These are phyloP conservation scores for Hymenoscyphus linearis DNA, from an alignment of 2,329 filamentous ascomycete genomes.

Conservation along the genomic window DNA sequence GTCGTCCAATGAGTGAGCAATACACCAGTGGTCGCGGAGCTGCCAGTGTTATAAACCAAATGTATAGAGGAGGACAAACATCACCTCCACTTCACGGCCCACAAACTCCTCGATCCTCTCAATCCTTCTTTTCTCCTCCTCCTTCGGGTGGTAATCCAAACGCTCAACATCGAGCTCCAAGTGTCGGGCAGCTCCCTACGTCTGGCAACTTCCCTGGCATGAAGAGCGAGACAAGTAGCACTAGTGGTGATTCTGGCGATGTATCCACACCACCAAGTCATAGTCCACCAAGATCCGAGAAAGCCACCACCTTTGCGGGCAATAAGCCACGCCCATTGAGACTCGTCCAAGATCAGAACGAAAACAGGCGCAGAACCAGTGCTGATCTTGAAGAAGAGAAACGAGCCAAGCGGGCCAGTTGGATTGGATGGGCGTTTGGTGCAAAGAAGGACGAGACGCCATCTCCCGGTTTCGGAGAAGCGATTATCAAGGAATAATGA, in stretches of 20 bases:
- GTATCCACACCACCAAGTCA: slow-evolving; percentile 46
- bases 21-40: slow-evolving; percentile 45
- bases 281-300: slow-evolving; percentile 50
- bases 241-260: slow-evolving; percentile 57
- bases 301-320: slow-evolving; percentile 54
- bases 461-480: slow-evolving; percentile 9
- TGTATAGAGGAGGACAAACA: slow-evolving; percentile 69
- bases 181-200: slow-evolving; percentile 42
- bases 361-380: slow-evolving; percentile 31
- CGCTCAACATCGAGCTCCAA: slow-evolving; percentile 47
- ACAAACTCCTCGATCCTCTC: slow-evolving; percentile 52
- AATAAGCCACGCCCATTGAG: slow-evolving; percentile 80
- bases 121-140: slow-evolving; percentile 57
- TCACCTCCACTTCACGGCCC: slow-evolving; percentile 51
- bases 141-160: slow-evolving; percentile 47
- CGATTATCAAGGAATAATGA: slow-evolving; percentile 21
- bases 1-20: slow-evolving; percentile 59
- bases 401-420: slow-evolving; percentile 56
- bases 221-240: slow-evolving; percentile 47
- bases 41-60: slow-evolving; percentile 76
- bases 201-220: slow-evolving; percentile 64
- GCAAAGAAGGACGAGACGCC: slow-evolving; percentile 25
- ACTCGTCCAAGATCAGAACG: slow-evolving; percentile 73
- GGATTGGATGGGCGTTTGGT: slow-evolving; percentile 54
- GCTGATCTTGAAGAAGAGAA: slow-evolving; percentile 39